Evolutionary conservation across 805 yeast genomes (phyloP), one percentile per base, ranked within the genome.

Genomic region (Wickerhamomyces hampshirensis): DNA sequence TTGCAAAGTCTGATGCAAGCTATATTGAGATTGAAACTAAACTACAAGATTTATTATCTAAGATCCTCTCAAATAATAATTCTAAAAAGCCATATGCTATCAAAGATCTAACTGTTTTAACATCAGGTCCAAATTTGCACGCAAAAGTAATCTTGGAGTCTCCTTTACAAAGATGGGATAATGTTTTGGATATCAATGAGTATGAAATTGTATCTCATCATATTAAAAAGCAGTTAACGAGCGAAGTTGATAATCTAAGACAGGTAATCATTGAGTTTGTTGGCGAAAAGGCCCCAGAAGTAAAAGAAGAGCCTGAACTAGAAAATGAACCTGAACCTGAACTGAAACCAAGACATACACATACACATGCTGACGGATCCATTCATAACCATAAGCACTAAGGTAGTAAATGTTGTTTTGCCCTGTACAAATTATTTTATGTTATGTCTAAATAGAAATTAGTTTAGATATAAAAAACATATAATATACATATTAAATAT

Each of bases 121-220:
- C 75, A 0, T 69, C 80, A 2, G 85, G 85, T 4, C 82, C 84
- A 34, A 73, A 75, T 42, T 60, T 60, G 4, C 65, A 66, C 33
- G 63, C 63, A 5, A 60, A 54, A 32, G 31, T 60, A 13, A 35
- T 50, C 1, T 40, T 69, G 16, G 62, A 59, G 42, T 68, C 60
- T 7, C 74, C 73, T n/a, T 19, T 50, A 18, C 73, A 67, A 45
- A 63, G 62, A 53, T 66, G 71, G 71, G 71, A 59, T 18, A 67
- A 68, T 38, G 63, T 63, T 5, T 46, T 68, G 33, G 63, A 56
- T 11, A 55, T 67, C 16, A 55, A 55, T 15, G 72, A 68, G 47
- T 61, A 66, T 40, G 71, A 67, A 47, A 51, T 59, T 37, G 71
- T 68, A 12, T 48, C 65, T 9, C 60, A 58, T 17, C 66, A 64